These are phyloP conservation scores for Exophiala viscosa DNA, from an alignment of 2,329 filamentous ascomycete species.

Conservation along the genomic window DNA sequence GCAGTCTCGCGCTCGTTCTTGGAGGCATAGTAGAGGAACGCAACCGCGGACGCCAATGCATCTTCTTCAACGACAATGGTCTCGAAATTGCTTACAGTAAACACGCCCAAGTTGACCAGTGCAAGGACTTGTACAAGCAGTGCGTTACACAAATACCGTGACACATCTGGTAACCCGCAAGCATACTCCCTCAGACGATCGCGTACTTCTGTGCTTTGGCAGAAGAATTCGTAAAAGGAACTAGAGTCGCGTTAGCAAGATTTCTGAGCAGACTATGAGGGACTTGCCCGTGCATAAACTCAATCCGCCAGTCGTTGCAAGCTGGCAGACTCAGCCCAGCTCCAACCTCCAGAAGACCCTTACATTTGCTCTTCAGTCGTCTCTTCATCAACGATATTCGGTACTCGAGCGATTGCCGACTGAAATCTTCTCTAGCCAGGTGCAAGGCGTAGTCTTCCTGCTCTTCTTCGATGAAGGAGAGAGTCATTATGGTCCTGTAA, in stretches of 20 bases:
- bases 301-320: background rate
- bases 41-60: background rate
- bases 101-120: background rate
- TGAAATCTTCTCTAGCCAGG: background rate
- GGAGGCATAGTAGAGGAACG: background rate
- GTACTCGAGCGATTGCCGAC: background rate
- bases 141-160: background rate
- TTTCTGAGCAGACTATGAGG: too few species aligned
- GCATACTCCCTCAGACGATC: background rate
- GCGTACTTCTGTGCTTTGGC: background rate
- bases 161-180: background rate
- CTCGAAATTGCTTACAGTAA: background rate
- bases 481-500: background rate
- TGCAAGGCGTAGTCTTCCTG: background rate
- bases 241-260: too few species aligned
- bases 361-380: conserved; percentile 1
- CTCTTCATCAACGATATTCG: background rate
- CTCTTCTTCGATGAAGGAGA: background rate
- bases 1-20: background rate
- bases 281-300: background rate
- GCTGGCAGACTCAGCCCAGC: background rate
- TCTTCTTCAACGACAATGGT: background rate
- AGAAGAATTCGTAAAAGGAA: background rate
- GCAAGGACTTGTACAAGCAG: background rate
- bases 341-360: conserved; percentile 1